Evolutionary conservation across 2,329 filamentous ascomycete species (phyloP), one percentile per base, ranked within the genome.

Genomic region (Xylaria sp.): DNA sequence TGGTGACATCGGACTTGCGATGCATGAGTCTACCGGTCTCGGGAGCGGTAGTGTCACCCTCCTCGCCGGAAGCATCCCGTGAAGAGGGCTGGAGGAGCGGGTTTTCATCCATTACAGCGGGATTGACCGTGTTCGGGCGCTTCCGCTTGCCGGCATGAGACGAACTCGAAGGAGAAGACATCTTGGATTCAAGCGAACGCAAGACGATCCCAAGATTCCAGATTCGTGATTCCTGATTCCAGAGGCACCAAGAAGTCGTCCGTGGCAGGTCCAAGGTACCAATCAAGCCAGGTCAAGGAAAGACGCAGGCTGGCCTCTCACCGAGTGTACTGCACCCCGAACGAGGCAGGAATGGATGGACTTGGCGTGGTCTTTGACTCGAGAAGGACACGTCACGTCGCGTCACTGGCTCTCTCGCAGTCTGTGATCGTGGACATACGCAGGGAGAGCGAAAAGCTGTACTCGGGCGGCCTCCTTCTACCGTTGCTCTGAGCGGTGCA

Each of bases 21-120:
- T 84, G 83, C 67, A 83, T 84, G 58, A 71, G 63, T 62, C 78
- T 78, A 57, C 74, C 76, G 49, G 80, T 80, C 72, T 87, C 83
- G 62, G 82, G 82, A 55, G 89, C 83, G 13, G 87, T 87, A 66
- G 90, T 90, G 69, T 89, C 87, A 69, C 84, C 87, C 72, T 93
- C 91, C 76, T 96, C 90, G 65, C 82, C 89, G 13, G 90, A 93
- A 62, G 89, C 90, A 77, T 95, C 90, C 71, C 89, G 85, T 42
- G 90, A 92, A 16, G 89, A 91, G 42, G 89, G 82, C 73, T 87
- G 84, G 66, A 87, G 81, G 54, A 85, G 71, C 62, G 75, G 79
- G 70, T 88, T 83, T 57, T 84, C 81, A 59, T 82, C 77, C 67
- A 75, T 74, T 62, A 80, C 77, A 63, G 78, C 74, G 55, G 76